Base-by-base conservation (phyloP, 495 filamentous ascomycete genomes). In the Penicillium silybi region DNA sequence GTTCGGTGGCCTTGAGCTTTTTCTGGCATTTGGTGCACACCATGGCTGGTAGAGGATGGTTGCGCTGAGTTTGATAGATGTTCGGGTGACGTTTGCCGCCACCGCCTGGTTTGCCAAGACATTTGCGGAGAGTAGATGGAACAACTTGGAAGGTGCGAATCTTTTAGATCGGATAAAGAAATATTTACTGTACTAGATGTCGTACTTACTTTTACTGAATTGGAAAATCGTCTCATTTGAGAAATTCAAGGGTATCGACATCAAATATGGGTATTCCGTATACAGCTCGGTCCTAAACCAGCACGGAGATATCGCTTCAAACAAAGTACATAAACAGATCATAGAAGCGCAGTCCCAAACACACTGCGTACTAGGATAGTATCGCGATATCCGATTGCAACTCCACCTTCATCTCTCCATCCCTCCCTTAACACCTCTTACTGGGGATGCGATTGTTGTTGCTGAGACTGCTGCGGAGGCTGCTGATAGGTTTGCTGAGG, bases 21-120 rank as follows among this genome's bases (percentile, higher is more conserved):
- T 83, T 84, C 55, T 82, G 74, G 57, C 85, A 88, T 74, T 85
- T 85, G 47, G 74, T 63, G 72, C 85, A 88, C 45, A 88, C 85
- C 85, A 88, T 87, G 80, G 43, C 52, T 72, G 25, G 10, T 57
- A 17, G 20, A 34, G 6, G 43, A 37, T 44, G 18, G 35, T 41
- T 1, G 19, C 2, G 29, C 13, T 48, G 42, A 20, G 3, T 13
- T 50, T 41, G 38, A 19, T 23, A 42, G 26, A 27, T n/a, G 38
- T 42, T 52, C 17, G 26, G 20, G 48, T 50, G 39, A 54, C 45
- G 47, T 50, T n/a, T 20, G 52, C 45, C 54, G 58, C 58, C 58
- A 61, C 58, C 53, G 57, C 57, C 57, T 57, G 52, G 20, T 32
- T 32, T 58, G 57, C 57, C 57, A 56, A 59, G 57, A 56, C 53